Evolutionary conservation across 139 green algal species (phyloP).

Genomic region (Chlorella sp.): DNA sequence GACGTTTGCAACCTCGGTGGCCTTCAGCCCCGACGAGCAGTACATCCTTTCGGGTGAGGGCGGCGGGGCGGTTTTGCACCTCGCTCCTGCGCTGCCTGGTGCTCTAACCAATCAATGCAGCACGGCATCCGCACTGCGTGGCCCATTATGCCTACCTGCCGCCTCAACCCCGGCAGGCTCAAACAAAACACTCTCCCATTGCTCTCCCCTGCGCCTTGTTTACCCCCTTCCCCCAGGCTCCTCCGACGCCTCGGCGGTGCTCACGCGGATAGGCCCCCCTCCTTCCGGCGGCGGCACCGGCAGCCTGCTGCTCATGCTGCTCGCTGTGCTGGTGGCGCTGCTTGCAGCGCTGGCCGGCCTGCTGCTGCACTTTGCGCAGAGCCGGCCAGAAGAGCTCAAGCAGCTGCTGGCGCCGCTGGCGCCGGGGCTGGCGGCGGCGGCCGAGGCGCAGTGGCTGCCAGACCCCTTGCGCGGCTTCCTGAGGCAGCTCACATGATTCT

Average conservation of each 20-base stretch:
- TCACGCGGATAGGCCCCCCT: conserved; percentile 14
- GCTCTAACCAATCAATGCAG: too few species aligned
- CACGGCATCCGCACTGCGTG: too few species aligned
- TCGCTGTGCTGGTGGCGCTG: background rate
- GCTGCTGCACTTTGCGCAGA: conserved; percentile 20
- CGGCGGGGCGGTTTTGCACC: too few species aligned
- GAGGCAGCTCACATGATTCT: background rate
- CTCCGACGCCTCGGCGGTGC: conserved; percentile 41
- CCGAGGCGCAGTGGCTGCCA: background rate
- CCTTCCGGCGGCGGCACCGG: background rate
- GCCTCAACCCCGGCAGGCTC: too few species aligned
- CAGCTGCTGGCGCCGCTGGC: conserved; percentile 5
- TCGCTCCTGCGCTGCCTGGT: too few species aligned
- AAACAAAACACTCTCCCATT: too few species aligned
- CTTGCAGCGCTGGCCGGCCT: conserved; percentile 30
- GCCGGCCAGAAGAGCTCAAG: background rate
- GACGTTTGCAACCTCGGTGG: conserved; percentile 61
- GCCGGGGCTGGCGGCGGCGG: background rate
- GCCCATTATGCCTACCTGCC: too few species aligned
- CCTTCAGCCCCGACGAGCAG: conserved; percentile 45
- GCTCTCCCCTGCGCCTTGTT: too few species aligned
- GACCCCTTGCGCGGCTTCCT: background rate
- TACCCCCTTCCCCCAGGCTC: background rate
- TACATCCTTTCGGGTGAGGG: conserved; percentile 17
- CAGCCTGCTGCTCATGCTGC: conserved; percentile 6